Evolutionary conservation across 2,329 filamentous ascomycete genomes (phyloP), one percentile per base, ranked within the genome.

Genomic region (Phoma sp.): DNA sequence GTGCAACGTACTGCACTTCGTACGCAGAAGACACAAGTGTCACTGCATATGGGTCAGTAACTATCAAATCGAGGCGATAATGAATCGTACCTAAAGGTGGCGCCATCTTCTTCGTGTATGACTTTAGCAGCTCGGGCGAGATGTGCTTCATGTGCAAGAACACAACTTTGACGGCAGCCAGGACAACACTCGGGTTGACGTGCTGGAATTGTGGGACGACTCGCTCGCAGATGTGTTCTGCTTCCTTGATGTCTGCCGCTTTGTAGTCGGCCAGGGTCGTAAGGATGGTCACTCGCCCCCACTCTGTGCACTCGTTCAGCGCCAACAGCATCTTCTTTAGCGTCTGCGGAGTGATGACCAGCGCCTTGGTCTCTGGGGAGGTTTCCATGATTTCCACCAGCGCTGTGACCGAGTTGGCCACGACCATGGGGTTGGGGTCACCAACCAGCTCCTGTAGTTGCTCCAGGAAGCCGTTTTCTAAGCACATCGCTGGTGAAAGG

Each of bases 371-470:
- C 74, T 98, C 93, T 10, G 95, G 95, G 0, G 93, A 90, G 0
- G 91, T 87, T 73, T 99, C 93, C 65, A 84, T 83, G 70, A 99
- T 99, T 73, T 99, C 95, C 7, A 91, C 88, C 45, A 99, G 82
- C 3, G 95, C 95, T 59, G 93, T 93, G 7, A 99, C 95, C 12
- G 92, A 95, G 78, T 99, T 99, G 59, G 95, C 95, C 53, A 99
- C 95, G 4, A 99, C 95, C 93, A 98, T 99, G 3, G 95, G 95
- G 74, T 99, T 99, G 3, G 95, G 91, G 74, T 99, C 95, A 47
- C 92, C 93, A 62, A 99, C 96, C 80, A 99, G 80, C 76, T 99
- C 95, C 76, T 99, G 93, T 47, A 99, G 79, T 20, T 85, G 92
- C 75, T 98, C 93, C 42, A 99, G 78, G 75, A 99, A 99, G 38